A percentile compares a stretch with the other conserved stretches of the same genome.
Conservation (phyloP, 2,329 filamentous ascomycete species). For the Sporothrix pallida region DNA sequence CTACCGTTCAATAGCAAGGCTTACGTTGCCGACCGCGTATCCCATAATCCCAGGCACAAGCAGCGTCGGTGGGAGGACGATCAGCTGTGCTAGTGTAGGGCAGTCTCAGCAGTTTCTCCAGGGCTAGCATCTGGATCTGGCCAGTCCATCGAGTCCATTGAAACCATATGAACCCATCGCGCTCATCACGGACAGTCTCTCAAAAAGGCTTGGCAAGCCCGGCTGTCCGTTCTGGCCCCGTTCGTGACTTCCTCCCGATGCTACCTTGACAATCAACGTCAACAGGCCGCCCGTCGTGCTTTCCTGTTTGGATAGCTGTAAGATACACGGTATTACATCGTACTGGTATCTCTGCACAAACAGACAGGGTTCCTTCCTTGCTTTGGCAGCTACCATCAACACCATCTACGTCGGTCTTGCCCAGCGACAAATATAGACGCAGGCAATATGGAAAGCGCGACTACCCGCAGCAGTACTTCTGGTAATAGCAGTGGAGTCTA, state of each 20-base stretch:
- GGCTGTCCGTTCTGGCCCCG: background rate
- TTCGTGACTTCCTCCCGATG: slow-evolving; percentile 2
- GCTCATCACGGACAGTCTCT: background rate
- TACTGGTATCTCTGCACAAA: background rate
- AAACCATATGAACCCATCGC: background rate
- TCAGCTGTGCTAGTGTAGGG: slow-evolving; percentile 8
- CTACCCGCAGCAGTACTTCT: background rate
- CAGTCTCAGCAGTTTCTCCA: slow-evolving; percentile 19
- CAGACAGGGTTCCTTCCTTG: slow-evolving; percentile 16
- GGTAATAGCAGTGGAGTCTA: background rate
- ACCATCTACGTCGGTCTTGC: no score
- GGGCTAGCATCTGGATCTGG: slow-evolving; percentile 17
- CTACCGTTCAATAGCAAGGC: background rate
- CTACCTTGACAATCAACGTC: background rate
- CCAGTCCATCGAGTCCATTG: background rate
- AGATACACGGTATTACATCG: no score
- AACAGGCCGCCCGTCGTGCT: background rate
- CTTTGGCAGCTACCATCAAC: background rate
- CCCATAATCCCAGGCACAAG: background rate
- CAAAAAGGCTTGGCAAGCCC: slow-evolving; percentile 14
- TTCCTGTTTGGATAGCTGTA: background rate
- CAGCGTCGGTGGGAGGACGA: background rate
- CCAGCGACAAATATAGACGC: no score
- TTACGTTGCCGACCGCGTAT: slow-evolving; percentile 27
- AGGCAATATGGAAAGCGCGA: no score